Percentiles rank a stretch among this genome's conserved stretches.
phyloP scores from a whole-genome alignment of 768 basidiomycete genomes.

The Crepidotus variabilis region DNA sequence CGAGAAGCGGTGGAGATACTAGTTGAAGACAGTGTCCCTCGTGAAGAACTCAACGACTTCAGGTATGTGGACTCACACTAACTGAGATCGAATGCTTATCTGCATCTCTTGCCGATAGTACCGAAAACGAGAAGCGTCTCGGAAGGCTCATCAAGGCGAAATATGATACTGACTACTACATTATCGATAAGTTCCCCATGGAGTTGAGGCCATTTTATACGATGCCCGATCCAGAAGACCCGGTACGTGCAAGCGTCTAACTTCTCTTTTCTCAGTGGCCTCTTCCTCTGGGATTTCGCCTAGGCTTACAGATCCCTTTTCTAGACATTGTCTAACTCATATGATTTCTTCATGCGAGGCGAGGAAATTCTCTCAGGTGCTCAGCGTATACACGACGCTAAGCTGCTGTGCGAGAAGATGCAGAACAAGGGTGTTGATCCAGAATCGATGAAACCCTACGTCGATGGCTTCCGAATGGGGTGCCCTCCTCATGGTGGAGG shows the following conservation, averaged over 20 bases:
- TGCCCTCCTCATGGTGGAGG: conserved; percentile 97
- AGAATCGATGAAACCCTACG: conserved; percentile 84
- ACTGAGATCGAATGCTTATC: conserved; percentile 2
- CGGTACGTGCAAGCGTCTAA: conserved; percentile 44
- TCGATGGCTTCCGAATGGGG: conserved; percentile 93
- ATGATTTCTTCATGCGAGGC: conserved; percentile 99
- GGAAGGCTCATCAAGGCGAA: conserved; percentile 88
- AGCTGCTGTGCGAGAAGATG: conserved; percentile 82
- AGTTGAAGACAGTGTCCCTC: conserved; percentile 78
- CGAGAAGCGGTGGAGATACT: conserved; percentile 85
- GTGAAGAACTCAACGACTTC: conserved; percentile 84
- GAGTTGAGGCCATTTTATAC: conserved; percentile 97
- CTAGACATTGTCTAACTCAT: conserved; percentile 92
- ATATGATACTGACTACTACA: conserved; percentile 98
- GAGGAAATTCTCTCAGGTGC: conserved; percentile 99
- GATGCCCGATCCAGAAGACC: conserved; percentile 93
- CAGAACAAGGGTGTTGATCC: conserved; percentile 84
- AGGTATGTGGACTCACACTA: conserved; percentile 45
- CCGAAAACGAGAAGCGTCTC: conserved; percentile 92
- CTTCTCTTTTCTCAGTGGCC: neutral
- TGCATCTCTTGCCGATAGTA: conserved; percentile 44
- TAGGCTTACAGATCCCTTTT: neutral
- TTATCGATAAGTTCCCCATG: conserved; percentile 98
- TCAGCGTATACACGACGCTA: conserved; percentile 93
- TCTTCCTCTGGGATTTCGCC: neutral